Conservation (phyloP, 768 basidiomycete species). For the Trichaptum fuscoviolaceum region DNA sequence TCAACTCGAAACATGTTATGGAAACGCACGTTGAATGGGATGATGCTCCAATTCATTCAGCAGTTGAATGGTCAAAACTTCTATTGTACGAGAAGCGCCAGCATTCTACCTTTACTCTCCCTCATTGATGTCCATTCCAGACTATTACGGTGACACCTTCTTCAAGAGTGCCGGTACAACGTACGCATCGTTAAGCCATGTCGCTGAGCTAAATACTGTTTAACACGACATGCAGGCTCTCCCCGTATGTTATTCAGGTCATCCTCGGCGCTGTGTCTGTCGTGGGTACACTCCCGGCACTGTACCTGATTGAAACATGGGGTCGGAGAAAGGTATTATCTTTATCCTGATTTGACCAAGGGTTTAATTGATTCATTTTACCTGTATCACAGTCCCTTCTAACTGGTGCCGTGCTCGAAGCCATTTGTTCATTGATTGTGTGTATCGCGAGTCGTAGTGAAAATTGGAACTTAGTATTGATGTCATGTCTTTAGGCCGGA, state of each 20-base stretch:
- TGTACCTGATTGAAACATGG: conserved; percentile 66
- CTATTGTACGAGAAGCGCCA: conserved; percentile 46
- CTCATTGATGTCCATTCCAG: conserved; percentile 26
- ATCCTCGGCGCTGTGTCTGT: conserved; percentile 75
- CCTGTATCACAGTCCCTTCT: conserved; percentile 50
- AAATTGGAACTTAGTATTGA: not conserved
- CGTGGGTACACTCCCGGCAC: conserved; percentile 63
- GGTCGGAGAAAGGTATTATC: conserved; percentile 58
- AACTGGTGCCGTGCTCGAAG: conserved; percentile 56
- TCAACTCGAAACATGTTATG: conserved; percentile 60
- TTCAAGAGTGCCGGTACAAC: conserved; percentile 68
- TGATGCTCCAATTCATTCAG: conserved; percentile 80
- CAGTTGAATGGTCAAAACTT: conserved; percentile 80
- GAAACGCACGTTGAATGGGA: conserved; percentile 73
- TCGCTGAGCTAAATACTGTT: conserved; percentile 4
- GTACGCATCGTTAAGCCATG: conserved; percentile 28
- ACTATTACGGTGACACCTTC: conserved; percentile 78
- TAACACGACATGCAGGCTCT: conserved; percentile 33
- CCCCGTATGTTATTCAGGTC: conserved; percentile 69
- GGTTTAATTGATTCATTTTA: not conserved
- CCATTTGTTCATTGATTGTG: conserved; percentile 57
- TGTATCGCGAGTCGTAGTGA: conserved; percentile 15
- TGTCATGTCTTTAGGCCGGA: conserved; percentile 42
- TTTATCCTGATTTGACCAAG: not conserved
- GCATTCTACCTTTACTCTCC: not conserved